A percentile compares a stretch with the other conserved stretches of the same genome.
These are phyloP conservation scores for Candida methanosorbosa DNA, from an alignment of 805 yeast species.

Conservation along the genomic window DNA sequence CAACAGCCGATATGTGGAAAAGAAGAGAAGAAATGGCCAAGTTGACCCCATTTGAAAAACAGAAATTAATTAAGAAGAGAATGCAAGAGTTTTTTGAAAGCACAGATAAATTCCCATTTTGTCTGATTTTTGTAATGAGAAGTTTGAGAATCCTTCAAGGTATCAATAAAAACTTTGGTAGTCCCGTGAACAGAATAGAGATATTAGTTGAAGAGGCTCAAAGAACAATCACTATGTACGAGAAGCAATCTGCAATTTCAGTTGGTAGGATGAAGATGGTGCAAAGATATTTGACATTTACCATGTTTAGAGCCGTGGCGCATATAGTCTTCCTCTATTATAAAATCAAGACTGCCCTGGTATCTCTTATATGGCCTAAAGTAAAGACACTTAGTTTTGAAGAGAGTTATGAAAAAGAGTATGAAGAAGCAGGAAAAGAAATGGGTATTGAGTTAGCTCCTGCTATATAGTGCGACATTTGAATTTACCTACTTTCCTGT, in stretches of 20 bases:
- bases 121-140: constrained; percentile 55
- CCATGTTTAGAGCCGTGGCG: constrained; percentile 20
- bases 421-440: constrained; percentile 32
- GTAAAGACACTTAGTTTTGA: constrained; percentile 30
- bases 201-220: constrained; percentile 51
- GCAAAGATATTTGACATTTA: constrained; percentile 9
- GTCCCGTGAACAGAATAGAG: constrained; percentile 69
- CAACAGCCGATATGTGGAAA: constrained; percentile 21
- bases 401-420: constrained; percentile 34
- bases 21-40: constrained; percentile 18
- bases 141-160: constrained; percentile 72
- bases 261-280: constrained; percentile 3
- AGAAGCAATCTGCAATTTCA: constrained; percentile 4
- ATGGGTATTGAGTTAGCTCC: constrained; percentile 32
- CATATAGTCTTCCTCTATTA: constrained; percentile 15
- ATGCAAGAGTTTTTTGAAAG: constrained; percentile 52
- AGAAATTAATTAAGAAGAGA: constrained; percentile 33
- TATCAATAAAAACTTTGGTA: constrained; percentile 52
- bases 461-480: too few relatives aligned
- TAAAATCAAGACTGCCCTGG: constrained; percentile 6
- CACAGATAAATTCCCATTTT: constrained; percentile 57
- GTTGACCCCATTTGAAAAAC: constrained; percentile 30
- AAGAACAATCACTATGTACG: constrained; percentile 10
- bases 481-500: too few relatives aligned
- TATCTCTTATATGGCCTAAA: constrained; percentile 6